A percentile compares a stretch with the other conserved stretches of the same genome.
phyloP scores from a whole-genome alignment of 306 rosid genomes.

The Prunus persica region DNA sequence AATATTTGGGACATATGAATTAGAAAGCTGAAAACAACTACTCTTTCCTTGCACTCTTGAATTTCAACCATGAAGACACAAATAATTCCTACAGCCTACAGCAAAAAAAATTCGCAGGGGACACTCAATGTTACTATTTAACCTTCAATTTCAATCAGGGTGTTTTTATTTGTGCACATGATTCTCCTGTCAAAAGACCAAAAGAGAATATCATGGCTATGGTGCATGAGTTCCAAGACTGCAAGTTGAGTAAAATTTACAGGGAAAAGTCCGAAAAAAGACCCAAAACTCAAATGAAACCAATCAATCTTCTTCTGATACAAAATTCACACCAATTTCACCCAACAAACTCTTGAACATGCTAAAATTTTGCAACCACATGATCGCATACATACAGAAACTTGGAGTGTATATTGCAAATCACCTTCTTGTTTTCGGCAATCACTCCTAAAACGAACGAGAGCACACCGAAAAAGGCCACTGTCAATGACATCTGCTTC shows the following conservation, averaged over 20 bases:
- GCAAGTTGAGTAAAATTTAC: not conserved
- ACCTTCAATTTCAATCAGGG: not conserved
- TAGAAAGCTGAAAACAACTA: too few species aligned
- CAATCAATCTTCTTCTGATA: not conserved
- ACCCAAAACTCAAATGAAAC: not conserved
- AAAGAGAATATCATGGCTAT: not conserved
- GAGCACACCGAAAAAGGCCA: constrained; percentile 25
- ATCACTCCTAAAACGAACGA: constrained; percentile 43
- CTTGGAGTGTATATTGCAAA: not conserved
- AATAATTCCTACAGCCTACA: not conserved
- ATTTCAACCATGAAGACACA: not conserved
- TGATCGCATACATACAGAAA: not conserved
- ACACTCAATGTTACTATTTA: not conserved
- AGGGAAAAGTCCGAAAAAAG: not conserved
- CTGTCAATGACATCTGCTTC: constrained; percentile 31
- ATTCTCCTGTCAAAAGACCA: not conserved
- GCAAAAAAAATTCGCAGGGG: not conserved
- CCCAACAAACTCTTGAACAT: not conserved
- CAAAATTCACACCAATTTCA: not conserved
- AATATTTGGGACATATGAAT: too few species aligned
- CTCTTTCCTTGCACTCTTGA: not conserved
- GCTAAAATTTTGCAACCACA: not conserved
- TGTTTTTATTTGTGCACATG: not conserved
- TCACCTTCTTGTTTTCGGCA: constrained; percentile 55
- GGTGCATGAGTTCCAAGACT: not conserved